Evolutionary conservation across 2,329 filamentous ascomycete genomes (phyloP).

Genomic region (Xylaria sp.): DNA sequence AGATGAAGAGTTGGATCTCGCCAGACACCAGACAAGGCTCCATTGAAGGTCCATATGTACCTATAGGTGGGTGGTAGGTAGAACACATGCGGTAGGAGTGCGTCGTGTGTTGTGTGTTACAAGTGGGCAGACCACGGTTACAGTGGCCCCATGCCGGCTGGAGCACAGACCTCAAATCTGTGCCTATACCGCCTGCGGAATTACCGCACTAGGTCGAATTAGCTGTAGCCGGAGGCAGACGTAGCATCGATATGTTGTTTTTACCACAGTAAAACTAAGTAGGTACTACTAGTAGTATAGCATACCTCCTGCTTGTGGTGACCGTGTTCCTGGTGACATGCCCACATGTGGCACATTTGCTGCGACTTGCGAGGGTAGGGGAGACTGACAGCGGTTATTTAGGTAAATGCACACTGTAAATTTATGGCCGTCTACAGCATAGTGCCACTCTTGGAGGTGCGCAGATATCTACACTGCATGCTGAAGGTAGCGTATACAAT

Average conservation of each 20-base stretch:
- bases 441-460: background rate
- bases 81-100: background rate
- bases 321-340: background rate
- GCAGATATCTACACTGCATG: background rate
- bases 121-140: constrained; percentile 1
- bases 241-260: constrained; percentile 7
- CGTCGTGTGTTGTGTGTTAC: constrained; percentile 5
- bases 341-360: constrained; percentile 4
- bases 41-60: background rate
- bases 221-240: background rate
- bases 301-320: background rate
- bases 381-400: background rate
- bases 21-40: background rate
- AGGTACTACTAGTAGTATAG: background rate
- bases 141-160: background rate
- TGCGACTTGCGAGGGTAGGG: background rate
- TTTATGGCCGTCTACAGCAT: background rate
- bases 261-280: constrained; percentile 14
- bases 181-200: background rate
- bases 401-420: constrained; percentile 1
- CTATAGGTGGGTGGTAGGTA: background rate
- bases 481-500: background rate
- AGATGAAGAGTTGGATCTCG: no score
- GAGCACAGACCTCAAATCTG: constrained; percentile 14
- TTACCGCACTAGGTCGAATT: background rate